Evolutionary conservation across 352 stramenopile genomes (phyloP), one percentile per base, ranked within the genome.

Genomic region (Phytophthora vignae): DNA sequence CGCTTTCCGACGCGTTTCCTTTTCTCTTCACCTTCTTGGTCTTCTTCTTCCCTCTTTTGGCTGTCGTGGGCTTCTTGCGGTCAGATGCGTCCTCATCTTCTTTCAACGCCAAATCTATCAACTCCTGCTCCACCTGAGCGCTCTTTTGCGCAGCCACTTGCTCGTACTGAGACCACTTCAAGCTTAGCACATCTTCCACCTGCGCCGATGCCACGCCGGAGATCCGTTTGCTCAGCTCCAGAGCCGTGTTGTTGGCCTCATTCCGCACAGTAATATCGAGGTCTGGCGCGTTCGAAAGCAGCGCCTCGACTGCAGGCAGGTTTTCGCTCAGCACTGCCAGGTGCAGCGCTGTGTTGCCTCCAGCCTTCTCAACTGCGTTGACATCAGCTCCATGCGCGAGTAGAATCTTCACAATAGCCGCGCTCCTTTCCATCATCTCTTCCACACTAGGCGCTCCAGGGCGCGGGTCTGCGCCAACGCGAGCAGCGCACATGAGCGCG

Each of bases 401-500:
- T 62, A 96, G 68, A 57, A 82, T 19, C 36, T 75, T 55, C 10
- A 93, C 68, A 57, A 96, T 90, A 1, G 46, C 60, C 12, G 74
- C 77, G 60, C 84, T 93, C 52, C 81, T 74, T 11, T 69, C 74
- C 53, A 70, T 81, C 69, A 81, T 76, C 19, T 84, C 76, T 3
- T 81, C 70, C 10, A 66, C 60, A 44, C 42, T 70, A 14, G 57
- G 58, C 5, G 60, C 71, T 22, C 70, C 68, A 58, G 64, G 53
- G 12, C 65, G 66, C 29, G 77, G 58, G 21, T 85, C 78, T 38
- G 83, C 65, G 4, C 66, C 78, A n/a, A 91, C 63, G 0, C 87
- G 83, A 10, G 87, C 79, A 50, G 88, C 87, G 22, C 87, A 94
- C 86, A 94, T 93, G 27, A 96, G 81, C 46, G 90, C 77, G n/a